Percentiles rank a stretch among this genome's conserved stretches.
Evolutionary conservation across 345 rosid species (phyloP).

Genomic region (Acer campestre): DNA sequence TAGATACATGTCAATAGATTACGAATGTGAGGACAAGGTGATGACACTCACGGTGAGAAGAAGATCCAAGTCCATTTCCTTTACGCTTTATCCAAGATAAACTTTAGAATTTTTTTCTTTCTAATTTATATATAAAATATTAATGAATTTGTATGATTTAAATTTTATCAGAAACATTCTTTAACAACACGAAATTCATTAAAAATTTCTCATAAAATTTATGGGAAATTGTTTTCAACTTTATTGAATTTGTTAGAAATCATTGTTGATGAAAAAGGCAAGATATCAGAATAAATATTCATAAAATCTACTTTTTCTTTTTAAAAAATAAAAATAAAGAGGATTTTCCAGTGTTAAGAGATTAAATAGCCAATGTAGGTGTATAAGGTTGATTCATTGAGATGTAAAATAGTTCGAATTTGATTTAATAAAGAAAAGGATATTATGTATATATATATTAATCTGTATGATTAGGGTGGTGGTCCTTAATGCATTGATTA

Average conservation of each 20-base stretch:
- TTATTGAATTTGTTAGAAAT: neutral
- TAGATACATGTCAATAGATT: too few relatives aligned
- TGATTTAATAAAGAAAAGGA: neutral
- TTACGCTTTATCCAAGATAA: neutral
- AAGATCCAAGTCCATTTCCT: too few relatives aligned
- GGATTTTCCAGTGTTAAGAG: too few relatives aligned
- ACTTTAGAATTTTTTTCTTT: neutral
- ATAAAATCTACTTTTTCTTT: neutral
- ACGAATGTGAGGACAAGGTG: too few relatives aligned
- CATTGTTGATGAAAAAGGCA: neutral
- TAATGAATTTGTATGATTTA: neutral
- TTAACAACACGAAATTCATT: too few relatives aligned
- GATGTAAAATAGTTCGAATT: too few relatives aligned
- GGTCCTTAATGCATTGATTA: neutral
- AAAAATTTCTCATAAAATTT: neutral
- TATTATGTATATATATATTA: neutral
- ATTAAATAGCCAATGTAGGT: too few relatives aligned
- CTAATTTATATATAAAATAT: neutral
- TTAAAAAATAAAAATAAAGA: too few relatives aligned
- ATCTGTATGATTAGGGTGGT: neutral
- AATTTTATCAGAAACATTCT: too few relatives aligned
- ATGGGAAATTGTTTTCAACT: neutral
- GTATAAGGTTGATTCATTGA: neutral
- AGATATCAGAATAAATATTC: neutral
- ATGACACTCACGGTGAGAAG: too few relatives aligned